These are phyloP conservation scores for Citrus maxima DNA, from an alignment of 345 rosid species.

Conservation along the genomic window DNA sequence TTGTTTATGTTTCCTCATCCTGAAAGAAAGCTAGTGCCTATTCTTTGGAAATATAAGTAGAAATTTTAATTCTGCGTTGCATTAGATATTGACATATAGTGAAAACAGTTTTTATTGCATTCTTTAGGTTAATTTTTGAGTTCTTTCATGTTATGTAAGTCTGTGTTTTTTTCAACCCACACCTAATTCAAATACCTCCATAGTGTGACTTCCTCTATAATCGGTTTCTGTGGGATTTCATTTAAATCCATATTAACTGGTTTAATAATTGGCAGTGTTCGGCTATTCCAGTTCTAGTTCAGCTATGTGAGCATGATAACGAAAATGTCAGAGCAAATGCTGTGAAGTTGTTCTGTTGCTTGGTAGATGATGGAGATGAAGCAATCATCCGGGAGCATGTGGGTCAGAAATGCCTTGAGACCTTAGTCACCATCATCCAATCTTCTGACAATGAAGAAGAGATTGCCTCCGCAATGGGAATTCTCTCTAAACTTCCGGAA, in stretches of 20 bases:
- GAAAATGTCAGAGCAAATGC: conserved; percentile 51
- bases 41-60: neutral
- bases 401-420: conserved; percentile 35
- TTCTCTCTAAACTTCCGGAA: conserved; percentile 57
- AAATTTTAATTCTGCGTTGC: neutral
- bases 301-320: conserved; percentile 40
- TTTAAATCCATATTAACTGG: conserved; percentile 12
- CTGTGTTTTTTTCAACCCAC: neutral
- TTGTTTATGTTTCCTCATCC: neutral
- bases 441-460: conserved; percentile 43
- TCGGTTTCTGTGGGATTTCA: conserved; percentile 8
- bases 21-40: neutral
- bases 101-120: neutral
- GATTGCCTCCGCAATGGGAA: conserved; percentile 49
- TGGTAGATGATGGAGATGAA: conserved; percentile 49
- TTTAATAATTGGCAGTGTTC: conserved; percentile 39
- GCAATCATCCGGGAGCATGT: conserved; percentile 48
- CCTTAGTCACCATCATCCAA: conserved; percentile 43
- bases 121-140: neutral
- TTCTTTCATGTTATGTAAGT: neutral
- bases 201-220: neutral
- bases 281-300: conserved; percentile 52
- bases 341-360: conserved; percentile 53
- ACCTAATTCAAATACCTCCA: neutral
- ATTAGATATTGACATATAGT: neutral